These are phyloP conservation scores for Naematelia encephala DNA, from an alignment of 768 basidiomycete genomes.

Conservation along the genomic window DNA sequence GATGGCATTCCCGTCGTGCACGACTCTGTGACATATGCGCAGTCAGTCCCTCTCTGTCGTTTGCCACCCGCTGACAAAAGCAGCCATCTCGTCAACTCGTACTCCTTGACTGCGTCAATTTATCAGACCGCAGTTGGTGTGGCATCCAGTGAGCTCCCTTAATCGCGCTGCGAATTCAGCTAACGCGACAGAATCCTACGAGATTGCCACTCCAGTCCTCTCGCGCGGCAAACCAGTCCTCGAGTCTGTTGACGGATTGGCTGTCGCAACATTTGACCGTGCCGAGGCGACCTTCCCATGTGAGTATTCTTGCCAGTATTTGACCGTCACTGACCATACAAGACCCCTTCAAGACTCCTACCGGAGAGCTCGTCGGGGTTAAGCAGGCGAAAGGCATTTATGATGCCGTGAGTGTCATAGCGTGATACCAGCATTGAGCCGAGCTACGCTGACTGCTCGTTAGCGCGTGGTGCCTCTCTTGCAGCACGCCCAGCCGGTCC, in stretches of 20 bases:
- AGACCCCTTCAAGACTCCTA: slow-evolving; percentile 51
- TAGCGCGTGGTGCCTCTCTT: slow-evolving; percentile 39
- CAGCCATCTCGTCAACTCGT: slow-evolving; percentile 41
- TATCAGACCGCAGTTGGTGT: slow-evolving; percentile 40
- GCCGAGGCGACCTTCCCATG: slow-evolving; percentile 45
- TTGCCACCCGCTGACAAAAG: not conserved
- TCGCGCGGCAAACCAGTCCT: slow-evolving; percentile 42
- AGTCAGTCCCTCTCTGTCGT: slow-evolving; percentile 26
- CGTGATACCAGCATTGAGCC: not conserved
- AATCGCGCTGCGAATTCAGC: not conserved
- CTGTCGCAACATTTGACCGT: slow-evolving; percentile 47
- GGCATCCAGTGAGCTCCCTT: slow-evolving; percentile 35
- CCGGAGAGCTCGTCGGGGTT: slow-evolving; percentile 41
- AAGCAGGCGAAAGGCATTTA: slow-evolving; percentile 47
- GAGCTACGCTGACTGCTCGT: not conserved
- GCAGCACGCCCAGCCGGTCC: slow-evolving; percentile 33
- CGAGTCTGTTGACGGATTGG: slow-evolving; percentile 44
- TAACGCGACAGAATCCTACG: slow-evolving; percentile 40
- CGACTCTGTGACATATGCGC: slow-evolving; percentile 44
- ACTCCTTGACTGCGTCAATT: slow-evolving; percentile 33
- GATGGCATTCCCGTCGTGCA: slow-evolving; percentile 46
- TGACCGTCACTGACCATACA: not conserved
- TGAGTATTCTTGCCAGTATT: slow-evolving; percentile 15
- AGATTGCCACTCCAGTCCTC: slow-evolving; percentile 44
- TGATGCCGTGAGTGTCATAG: slow-evolving; percentile 36